Base-by-base conservation (phyloP, 306 rosid species). In the barrel medic (Medicago truncatula) region DNA sequence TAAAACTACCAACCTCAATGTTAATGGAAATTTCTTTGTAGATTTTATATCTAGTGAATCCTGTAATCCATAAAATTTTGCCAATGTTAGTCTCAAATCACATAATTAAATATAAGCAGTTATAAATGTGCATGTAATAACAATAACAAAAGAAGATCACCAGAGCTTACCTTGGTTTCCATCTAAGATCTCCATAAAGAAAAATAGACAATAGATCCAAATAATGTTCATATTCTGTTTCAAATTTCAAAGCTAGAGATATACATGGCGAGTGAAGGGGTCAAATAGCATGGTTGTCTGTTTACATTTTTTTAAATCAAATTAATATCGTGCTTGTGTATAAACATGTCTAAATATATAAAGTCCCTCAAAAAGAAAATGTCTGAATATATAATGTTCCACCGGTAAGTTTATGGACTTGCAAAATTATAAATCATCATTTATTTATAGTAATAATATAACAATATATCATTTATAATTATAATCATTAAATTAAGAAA, bases 191-290 rank as follows among this genome's bases (percentile, higher is more conserved):
- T 82, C 70, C 85, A 83, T 77, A 50, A 47, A 79, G 72, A 69
- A 75, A 81, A 86, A 17, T 53, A 75, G 49, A 31, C 38, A 62
- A 67, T 40, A 53, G 53, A 53, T 53, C 72, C 71, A 70, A 52
- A 50, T 20, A 17, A 17, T 20, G 25, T 50, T 68, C 58, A 69
- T 68, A 15, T 14, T 73, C 58, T 72, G 76, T 83, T 84, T 66
- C 71, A 20, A 46, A 6, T 20, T 63, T 38, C 43, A 43, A 60
- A 8, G 38, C 6, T 43, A 16, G 85, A 87, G 93, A 82, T 77
- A 85, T 79, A 67, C 61, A 44, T 76, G 89, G 83, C 93, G 75
- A 80, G 76, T 84, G 86, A 90, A 88, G 64, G 67, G 96, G 88
- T 87, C 88, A 80, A 71, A 83, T 61, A 62, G 52, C 38, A 36